A percentile compares a stretch with the other conserved stretches of the same genome.
phyloP scores from a whole-genome alignment of 2,329 filamentous ascomycete species.

The Penicillium sp. region DNA sequence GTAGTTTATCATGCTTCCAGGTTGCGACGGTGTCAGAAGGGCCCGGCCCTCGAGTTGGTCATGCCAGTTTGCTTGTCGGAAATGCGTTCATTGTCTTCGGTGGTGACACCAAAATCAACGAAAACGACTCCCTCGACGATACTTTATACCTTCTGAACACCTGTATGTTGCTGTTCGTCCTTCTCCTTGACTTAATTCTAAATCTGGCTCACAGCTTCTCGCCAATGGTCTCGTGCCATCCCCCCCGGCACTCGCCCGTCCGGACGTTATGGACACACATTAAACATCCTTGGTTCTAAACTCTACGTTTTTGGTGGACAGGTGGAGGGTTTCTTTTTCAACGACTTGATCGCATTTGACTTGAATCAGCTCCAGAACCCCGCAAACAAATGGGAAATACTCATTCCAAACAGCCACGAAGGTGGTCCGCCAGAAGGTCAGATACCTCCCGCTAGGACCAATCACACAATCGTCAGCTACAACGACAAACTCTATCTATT shows the following conservation, averaged over 20 bases:
- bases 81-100: conserved; percentile 99
- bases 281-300: conserved; percentile 96
- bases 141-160: conserved; percentile 96
- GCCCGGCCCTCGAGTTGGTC: conserved; percentile 90
- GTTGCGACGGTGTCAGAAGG: conserved; percentile 91
- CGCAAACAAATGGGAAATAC: conserved; percentile 89
- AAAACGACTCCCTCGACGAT: conserved; percentile 88
- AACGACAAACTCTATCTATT: conserved; percentile 97
- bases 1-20: conserved; percentile 86
- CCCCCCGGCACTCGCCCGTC: conserved; percentile 84
- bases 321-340: conserved; percentile 97
- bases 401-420: conserved; percentile 74
- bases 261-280: conserved; percentile 91
- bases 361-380: conserved; percentile 91
- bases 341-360: conserved; percentile 93
- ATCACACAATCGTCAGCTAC: conserved; percentile 88
- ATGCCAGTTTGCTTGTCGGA: conserved; percentile 90
- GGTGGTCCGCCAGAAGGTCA: conserved; percentile 62
- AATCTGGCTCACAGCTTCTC: conserved; percentile 68
- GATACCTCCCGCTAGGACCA: conserved; percentile 86
- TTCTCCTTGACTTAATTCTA: conserved; percentile 33
- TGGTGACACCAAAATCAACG: conserved; percentile 96
- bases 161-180: conserved; percentile 65
- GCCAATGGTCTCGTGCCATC: conserved; percentile 95
- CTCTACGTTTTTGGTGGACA: conserved; percentile 98